These are phyloP conservation scores for Lentinula lateritia DNA, from an alignment of 768 basidiomycete species.

Conservation along the genomic window DNA sequence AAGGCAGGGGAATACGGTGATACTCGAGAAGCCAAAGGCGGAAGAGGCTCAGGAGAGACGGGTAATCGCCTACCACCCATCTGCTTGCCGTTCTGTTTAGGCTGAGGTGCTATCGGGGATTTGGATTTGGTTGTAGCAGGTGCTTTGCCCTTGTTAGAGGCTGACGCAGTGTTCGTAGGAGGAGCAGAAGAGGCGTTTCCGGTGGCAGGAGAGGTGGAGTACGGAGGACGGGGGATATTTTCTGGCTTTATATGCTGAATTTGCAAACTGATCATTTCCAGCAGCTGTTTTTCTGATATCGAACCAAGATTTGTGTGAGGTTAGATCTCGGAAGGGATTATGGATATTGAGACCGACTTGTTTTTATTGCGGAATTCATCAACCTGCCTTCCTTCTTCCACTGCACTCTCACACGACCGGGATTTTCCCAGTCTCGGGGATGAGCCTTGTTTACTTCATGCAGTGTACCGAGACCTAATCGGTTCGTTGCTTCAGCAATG, in stretches of 20 bases:
- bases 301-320: neutral
- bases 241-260: conserved; percentile 74
- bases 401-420: conserved; percentile 89
- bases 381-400: conserved; percentile 79
- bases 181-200: conserved; percentile 23
- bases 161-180: conserved; percentile 17
- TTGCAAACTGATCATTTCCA: conserved; percentile 68
- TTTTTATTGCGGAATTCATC: conserved; percentile 64
- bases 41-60: conserved; percentile 71
- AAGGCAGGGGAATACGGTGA: conserved; percentile 79
- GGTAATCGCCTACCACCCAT: conserved; percentile 47
- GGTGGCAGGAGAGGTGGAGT: conserved; percentile 29
- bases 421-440: conserved; percentile 98
- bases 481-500: conserved; percentile 78
- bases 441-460: conserved; percentile 90
- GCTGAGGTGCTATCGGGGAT: conserved; percentile 14
- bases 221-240: conserved; percentile 60
- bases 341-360: conserved; percentile 46
- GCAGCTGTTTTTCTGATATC: conserved; percentile 67
- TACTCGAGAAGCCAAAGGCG: conserved; percentile 65
- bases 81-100: conserved; percentile 25
- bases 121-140: conserved; percentile 40
- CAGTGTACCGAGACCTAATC: conserved; percentile 72
- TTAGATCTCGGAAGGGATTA: neutral
- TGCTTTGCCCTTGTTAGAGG: conserved; percentile 46